phyloP scores from a whole-genome alignment of 2,329 filamentous ascomycete species.

The Neopestalotiopsis sp. region DNA sequence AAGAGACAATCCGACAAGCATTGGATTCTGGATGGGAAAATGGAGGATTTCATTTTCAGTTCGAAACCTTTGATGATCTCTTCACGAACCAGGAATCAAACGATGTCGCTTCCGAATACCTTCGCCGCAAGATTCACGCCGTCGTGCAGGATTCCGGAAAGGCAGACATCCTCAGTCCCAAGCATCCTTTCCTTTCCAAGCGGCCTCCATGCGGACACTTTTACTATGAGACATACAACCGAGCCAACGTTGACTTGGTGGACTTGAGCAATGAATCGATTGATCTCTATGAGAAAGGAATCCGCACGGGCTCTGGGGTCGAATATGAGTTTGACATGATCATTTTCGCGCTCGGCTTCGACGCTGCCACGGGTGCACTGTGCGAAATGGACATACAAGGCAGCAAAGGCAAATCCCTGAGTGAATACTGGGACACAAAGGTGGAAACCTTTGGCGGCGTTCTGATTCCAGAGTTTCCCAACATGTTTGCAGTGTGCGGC shows the following conservation, averaged over 20 bases:
- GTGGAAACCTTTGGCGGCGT: constrained; percentile 1
- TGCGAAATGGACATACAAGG: neutral
- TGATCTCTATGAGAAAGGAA: constrained; percentile 4
- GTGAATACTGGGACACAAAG: neutral
- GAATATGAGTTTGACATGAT: constrained; percentile 6
- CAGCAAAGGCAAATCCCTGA: neutral
- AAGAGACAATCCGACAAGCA: constrained; percentile 1
- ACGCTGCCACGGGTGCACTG: constrained; percentile 3
- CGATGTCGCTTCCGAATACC: neutral
- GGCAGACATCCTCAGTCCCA: constrained; percentile 6
- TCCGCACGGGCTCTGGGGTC: constrained; percentile 5
- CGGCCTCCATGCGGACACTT: constrained; percentile 9
- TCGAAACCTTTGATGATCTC: constrained; percentile 1
- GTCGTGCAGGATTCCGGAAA: neutral
- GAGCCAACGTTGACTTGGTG: neutral
- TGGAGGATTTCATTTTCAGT: neutral
- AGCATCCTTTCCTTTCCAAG: constrained; percentile 6
- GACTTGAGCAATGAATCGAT: neutral
- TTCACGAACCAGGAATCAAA: neutral
- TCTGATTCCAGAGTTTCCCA: constrained; percentile 3
- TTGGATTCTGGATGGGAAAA: neutral
- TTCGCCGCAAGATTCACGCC: constrained; percentile 5
- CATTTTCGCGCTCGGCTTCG: constrained; percentile 3
- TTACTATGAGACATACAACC: constrained; percentile 11
- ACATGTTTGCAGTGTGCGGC: constrained; percentile 6